phyloP scores from a whole-genome alignment of 805 yeast species.

The Cyberlindnera americana region DNA sequence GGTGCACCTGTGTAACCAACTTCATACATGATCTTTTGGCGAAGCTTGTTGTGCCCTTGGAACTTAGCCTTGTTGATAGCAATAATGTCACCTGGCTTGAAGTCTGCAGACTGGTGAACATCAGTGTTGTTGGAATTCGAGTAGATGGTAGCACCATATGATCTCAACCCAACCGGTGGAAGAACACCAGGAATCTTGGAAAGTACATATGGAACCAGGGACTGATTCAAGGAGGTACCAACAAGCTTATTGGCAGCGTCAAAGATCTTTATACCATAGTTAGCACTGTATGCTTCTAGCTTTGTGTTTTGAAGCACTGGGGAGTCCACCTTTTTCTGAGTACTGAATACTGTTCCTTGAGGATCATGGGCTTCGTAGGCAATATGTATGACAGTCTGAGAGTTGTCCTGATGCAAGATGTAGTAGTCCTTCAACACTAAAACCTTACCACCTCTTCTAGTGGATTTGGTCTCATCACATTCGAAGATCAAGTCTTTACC shows the following conservation, averaged over 20 bases:
- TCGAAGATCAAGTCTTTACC: conserved; percentile 58
- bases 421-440: conserved; percentile 60
- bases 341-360: conserved; percentile 37
- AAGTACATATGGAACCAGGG: conserved; percentile 36
- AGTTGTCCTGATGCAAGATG: conserved; percentile 66
- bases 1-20: conserved; percentile 57
- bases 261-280: conserved; percentile 50
- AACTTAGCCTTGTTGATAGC: conserved; percentile 75
- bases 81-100: conserved; percentile 80
- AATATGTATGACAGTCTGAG: conserved; percentile 60
- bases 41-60: conserved; percentile 55
- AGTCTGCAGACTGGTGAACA: conserved; percentile 53
- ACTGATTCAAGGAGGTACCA: conserved; percentile 24
- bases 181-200: conserved; percentile 40
- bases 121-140: conserved; percentile 46
- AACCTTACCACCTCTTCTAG: conserved; percentile 53
- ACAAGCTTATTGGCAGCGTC: conserved; percentile 39
- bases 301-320: conserved; percentile 43
- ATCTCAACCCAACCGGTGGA: conserved; percentile 59
- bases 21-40: conserved; percentile 52
- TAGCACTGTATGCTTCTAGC: conserved; percentile 45
- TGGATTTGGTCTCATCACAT: conserved; percentile 52
- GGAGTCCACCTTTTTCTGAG: conserved; percentile 36
- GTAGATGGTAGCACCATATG: conserved; percentile 73
- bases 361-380: conserved; percentile 56